Evolutionary conservation across 2,329 filamentous ascomycete species (phyloP).

Genomic region (Fusarium duplospermum): DNA sequence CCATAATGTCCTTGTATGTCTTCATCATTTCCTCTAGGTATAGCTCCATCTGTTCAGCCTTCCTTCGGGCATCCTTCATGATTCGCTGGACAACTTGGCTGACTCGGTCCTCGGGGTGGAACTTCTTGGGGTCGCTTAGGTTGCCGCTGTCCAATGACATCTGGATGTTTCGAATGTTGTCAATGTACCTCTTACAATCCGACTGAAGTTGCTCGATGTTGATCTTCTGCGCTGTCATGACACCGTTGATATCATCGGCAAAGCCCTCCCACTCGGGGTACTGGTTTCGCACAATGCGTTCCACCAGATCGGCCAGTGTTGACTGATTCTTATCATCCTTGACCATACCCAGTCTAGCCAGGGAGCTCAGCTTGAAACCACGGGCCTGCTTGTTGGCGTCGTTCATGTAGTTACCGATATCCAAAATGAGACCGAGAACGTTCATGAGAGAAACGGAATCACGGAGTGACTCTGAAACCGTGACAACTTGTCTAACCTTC

Average conservation of each 20-base stretch:
- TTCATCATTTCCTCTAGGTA: slow-evolving; percentile 94
- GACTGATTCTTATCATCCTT: slow-evolving; percentile 99
- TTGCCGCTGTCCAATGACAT: slow-evolving; percentile 92
- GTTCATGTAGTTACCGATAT: slow-evolving; percentile 99
- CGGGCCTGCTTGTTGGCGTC: slow-evolving; percentile 98
- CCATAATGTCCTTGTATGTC: slow-evolving; percentile 94
- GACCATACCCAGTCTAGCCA: slow-evolving; percentile 93
- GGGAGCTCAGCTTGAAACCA: slow-evolving; percentile 96
- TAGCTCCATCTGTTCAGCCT: slow-evolving; percentile 94
- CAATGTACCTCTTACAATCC: slow-evolving; percentile 92
- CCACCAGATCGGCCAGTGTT: slow-evolving; percentile 93
- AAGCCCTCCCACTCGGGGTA: slow-evolving; percentile 97
- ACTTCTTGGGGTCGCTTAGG: slow-evolving; percentile 94
- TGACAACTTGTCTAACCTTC: slow-evolving; percentile 87
- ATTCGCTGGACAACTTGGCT: slow-evolving; percentile 88
- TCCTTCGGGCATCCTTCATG: slow-evolving; percentile 97
- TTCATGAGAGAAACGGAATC: slow-evolving; percentile 96
- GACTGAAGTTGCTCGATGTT: slow-evolving; percentile 91
- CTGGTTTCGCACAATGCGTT: slow-evolving; percentile 95
- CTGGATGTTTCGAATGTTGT: slow-evolving; percentile 95
- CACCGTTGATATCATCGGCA: slow-evolving; percentile 82
- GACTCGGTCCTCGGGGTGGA: slow-evolving; percentile 96
- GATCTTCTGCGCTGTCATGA: slow-evolving; percentile 85
- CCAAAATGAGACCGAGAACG: slow-evolving; percentile 92
- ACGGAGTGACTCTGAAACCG: slow-evolving; percentile 87